These are phyloP conservation scores for Fusarium cicatricum DNA, from an alignment of 2,329 filamentous ascomycete species.

Conservation along the genomic window DNA sequence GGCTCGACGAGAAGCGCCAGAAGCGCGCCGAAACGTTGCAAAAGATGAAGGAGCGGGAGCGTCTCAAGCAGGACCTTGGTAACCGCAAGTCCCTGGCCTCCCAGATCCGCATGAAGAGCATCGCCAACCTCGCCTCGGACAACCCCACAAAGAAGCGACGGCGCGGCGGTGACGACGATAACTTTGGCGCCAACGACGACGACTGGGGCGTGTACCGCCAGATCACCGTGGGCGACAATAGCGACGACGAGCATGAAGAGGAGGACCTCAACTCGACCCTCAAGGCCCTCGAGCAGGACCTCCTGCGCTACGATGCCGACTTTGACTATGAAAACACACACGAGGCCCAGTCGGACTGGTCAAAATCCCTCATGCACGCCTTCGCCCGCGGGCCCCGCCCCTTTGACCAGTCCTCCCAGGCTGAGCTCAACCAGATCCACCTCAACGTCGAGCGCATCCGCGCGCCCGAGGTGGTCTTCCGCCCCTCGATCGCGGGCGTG, in stretches of 20 bases:
- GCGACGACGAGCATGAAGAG: slow-evolving; percentile 91
- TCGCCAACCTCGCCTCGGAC: slow-evolving; percentile 94
- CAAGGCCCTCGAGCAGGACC: slow-evolving; percentile 80
- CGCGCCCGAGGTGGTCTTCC: slow-evolving; percentile 92
- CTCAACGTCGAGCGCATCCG: slow-evolving; percentile 97
- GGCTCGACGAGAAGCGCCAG: slow-evolving; percentile 83
- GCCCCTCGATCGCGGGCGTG: slow-evolving; percentile 88
- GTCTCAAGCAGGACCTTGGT: slow-evolving; percentile 91
- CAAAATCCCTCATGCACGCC: slow-evolving; percentile 86
- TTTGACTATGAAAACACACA: slow-evolving; percentile 94
- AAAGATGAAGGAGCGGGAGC: slow-evolving; percentile 92
- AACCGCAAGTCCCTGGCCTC: slow-evolving; percentile 97
- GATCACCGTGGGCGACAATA: slow-evolving; percentile 82
- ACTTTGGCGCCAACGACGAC: slow-evolving; percentile 95
- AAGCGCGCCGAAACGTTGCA: slow-evolving; percentile 76
- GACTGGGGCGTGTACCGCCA: slow-evolving; percentile 98
- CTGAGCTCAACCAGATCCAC: slow-evolving; percentile 86
- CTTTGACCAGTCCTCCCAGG: slow-evolving; percentile 81
- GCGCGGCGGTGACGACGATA: slow-evolving; percentile 90
- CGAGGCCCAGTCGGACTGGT: slow-evolving; percentile 95
- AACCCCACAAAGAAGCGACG: slow-evolving; percentile 83
- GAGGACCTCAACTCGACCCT: slow-evolving; percentile 81
- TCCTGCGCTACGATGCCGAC: slow-evolving; percentile 84
- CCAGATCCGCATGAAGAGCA: slow-evolving; percentile 97
- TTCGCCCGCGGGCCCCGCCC: slow-evolving; percentile 89